Base-by-base conservation (phyloP, 2,329 filamentous ascomycete species). In the Trichoderma hamatum region DNA sequence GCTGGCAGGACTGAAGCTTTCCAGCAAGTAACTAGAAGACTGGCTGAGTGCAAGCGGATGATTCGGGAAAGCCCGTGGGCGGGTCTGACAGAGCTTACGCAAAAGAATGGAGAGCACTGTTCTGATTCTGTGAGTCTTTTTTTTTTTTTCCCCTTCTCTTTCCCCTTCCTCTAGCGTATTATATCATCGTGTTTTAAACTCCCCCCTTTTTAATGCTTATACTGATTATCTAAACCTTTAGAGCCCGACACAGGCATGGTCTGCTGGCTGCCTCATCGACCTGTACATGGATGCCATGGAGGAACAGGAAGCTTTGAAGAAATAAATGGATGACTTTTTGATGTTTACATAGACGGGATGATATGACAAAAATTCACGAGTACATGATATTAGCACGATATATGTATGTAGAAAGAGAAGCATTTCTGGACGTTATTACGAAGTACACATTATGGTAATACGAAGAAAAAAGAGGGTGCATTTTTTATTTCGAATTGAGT, bases 211-310 rank as follows among this genome's bases (percentile, higher is more conserved):
- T 16, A 21, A 32, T 19, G 19, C 14, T 4, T 36, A 36, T 59
- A 32, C 62, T 60, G 34, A 73, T 72, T 32, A 16, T 56, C 28
- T 3, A 16, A 30, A n/a, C n/a, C 34, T 56, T 67, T 77, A 96
- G 90, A 96, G 91, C 65, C 96, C 96, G 30, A 97, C 96, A 0
- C 96, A 99, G 80, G 92, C 96, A 65, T 99, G 96, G 96, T 97
- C 94, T 65, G 92, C 96, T 34, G 92, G 93, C 26, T 98, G 96
- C 79, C 84, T 99, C 76, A 92, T 99, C 76, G 96, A 99, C 82
- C 81, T 99, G 72, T 99, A 97, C 82, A 94, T 97, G 84, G 96
- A 99, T 79, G 95, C 93, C 21, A 85, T 86, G 30, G 86, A 86
- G 72, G 84, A 84, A 73, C 83, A 86, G 64, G 56, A 73, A 78